Conservation (phyloP, 1,284 basidiomycete genomes). For the Amylostereum areolatum region DNA sequence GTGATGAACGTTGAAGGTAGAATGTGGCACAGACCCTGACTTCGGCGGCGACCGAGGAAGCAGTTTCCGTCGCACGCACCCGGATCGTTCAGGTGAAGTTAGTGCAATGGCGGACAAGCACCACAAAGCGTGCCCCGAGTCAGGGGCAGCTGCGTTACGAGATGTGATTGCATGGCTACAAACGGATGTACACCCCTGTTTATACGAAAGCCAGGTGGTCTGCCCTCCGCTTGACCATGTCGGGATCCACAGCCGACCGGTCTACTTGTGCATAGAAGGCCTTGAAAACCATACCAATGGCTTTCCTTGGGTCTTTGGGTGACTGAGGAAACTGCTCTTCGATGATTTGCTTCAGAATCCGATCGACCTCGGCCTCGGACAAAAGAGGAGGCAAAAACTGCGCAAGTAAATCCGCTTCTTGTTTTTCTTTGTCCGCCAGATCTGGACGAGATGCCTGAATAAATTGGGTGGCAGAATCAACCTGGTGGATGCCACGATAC, state of each 20-base stretch:
- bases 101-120: no score
- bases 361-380: conserved; percentile 48
- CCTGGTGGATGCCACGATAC: no score
- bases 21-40: no score
- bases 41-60: no score
- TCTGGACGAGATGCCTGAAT: conserved; percentile 51
- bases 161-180: no score
- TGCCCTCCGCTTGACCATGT: conserved; percentile 48
- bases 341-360: conserved; percentile 37
- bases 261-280: conserved; percentile 57
- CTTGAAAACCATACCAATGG: conserved; percentile 49
- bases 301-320: conserved; percentile 27
- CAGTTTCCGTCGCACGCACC: no score
- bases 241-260: conserved; percentile 48
- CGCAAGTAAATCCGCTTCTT: conserved; percentile 49
- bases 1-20: no score
- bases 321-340: conserved; percentile 14
- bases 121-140: no score
- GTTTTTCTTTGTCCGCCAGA: conserved; percentile 56
- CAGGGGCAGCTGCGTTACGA: no score
- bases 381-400: conserved; percentile 56
- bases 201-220: no score
- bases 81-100: no score
- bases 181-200: no score
- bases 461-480: conserved; percentile 54